Evolutionary conservation across 2,329 filamentous ascomycete species (phyloP).

Genomic region (Fusarium sp.): DNA sequence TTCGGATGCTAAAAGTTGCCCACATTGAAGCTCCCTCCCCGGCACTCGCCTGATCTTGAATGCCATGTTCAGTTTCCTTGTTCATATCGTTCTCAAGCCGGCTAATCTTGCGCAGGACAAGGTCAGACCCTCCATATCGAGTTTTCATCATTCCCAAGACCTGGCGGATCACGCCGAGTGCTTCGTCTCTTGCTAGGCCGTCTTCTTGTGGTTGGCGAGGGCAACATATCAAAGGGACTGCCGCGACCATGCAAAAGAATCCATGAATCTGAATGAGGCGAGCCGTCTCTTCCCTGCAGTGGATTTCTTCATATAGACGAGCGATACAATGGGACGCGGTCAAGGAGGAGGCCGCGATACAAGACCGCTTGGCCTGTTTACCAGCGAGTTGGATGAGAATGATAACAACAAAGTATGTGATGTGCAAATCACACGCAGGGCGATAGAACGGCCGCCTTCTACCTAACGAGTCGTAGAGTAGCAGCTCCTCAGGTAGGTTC

Average conservation of each 20-base stretch:
- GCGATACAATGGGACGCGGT: constrained; percentile 5
- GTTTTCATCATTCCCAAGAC: neutral
- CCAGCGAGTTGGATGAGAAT: constrained; percentile 5
- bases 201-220: neutral
- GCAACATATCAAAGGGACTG: neutral
- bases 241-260: constrained; percentile 11
- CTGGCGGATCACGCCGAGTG: neutral
- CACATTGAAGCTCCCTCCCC: neutral
- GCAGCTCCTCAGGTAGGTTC: neutral
- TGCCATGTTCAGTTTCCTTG: neutral
- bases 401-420: constrained; percentile 6
- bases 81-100: neutral
- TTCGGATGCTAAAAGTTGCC: neutral
- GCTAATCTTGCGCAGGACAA: constrained; percentile 5
- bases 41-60: neutral
- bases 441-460: neutral
- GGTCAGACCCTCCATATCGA: constrained; percentile 1
- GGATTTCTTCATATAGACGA: constrained; percentile 11
- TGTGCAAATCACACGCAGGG: neutral
- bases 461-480: neutral
- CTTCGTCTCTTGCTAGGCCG: neutral
- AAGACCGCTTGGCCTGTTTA: neutral
- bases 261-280: constrained; percentile 6
- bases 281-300: constrained; percentile 3
- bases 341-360: neutral